A percentile compares a stretch with the other conserved stretches of the same genome.
phyloP scores from a whole-genome alignment of 768 basidiomycete species.

The Tulasnella sp. region DNA sequence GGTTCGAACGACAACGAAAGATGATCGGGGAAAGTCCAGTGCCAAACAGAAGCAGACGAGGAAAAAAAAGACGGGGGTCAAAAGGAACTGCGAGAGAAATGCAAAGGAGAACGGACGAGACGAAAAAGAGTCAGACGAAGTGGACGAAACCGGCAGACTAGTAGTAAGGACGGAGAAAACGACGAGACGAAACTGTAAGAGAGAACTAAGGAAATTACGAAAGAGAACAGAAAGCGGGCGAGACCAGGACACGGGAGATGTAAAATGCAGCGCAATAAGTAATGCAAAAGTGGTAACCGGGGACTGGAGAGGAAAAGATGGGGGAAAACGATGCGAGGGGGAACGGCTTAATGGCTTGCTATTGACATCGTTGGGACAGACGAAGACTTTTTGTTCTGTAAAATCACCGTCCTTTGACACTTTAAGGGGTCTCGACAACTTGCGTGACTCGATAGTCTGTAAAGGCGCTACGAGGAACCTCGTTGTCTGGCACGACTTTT shows the following conservation, averaged over 20 bases:
- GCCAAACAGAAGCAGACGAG: conserved; percentile 2
- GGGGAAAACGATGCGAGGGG: not conserved
- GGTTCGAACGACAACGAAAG: not conserved
- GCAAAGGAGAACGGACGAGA: not conserved
- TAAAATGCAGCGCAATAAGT: conserved; percentile 3
- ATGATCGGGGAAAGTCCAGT: not conserved
- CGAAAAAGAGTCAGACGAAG: not conserved
- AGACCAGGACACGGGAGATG: not conserved
- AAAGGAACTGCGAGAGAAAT: not conserved
- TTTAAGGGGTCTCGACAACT: conserved; percentile 2
- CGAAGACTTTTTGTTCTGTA: not conserved
- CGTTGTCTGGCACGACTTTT: not conserved
- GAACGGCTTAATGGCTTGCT: not conserved
- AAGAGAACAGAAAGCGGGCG: not conserved
- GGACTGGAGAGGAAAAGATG: not conserved
- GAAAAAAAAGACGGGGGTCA: not conserved
- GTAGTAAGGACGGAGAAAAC: not conserved
- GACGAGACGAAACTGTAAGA: not conserved
- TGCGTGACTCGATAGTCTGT: not conserved
- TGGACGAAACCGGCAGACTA: conserved; percentile 6
- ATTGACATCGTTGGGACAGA: not conserved
- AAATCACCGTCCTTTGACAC: not conserved
- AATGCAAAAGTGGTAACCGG: conserved; percentile 10
- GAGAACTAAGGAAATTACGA: not conserved
- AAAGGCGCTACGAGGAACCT: conserved; percentile 1